Evolutionary conservation across 345 rosid species (phyloP).

Genomic region (Eutrema japonicum): DNA sequence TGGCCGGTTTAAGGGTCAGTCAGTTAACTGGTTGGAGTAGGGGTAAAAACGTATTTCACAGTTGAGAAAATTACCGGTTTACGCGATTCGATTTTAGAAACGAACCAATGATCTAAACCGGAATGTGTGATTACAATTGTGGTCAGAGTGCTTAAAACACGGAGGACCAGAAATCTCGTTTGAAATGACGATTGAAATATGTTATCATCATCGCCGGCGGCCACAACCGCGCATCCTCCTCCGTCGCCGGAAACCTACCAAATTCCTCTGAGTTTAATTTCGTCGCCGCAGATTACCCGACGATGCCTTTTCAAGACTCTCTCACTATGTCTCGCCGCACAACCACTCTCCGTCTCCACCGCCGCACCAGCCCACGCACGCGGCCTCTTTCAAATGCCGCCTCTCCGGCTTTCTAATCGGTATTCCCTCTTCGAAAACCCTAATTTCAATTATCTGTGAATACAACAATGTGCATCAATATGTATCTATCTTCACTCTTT

Average conservation of each 20-base stretch:
- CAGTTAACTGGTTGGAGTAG: not conserved
- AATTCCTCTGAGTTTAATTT: conserved; percentile 5
- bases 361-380: conserved; percentile 53
- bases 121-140: conserved; percentile 22
- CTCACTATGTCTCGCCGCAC: conserved; percentile 49
- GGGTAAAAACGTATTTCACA: not conserved
- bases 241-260: conserved; percentile 35
- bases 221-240: conserved; percentile 37
- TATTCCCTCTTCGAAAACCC: conserved; percentile 9
- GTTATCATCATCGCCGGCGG: conserved; percentile 36
- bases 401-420: conserved; percentile 63
- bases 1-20: too few species aligned
- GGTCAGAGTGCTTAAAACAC: conserved; percentile 16
- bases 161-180: conserved; percentile 9
- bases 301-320: conserved; percentile 56
- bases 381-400: conserved; percentile 83
- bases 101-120: conserved; percentile 37
- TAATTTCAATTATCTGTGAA: not conserved
- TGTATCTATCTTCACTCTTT: not conserved
- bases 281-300: conserved; percentile 45
- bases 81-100: not conserved
- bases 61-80: not conserved
- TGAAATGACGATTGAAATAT: conserved; percentile 29
- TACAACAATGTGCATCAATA: not conserved
- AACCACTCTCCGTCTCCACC: conserved; percentile 39